Evolutionary conservation across 345 rosid species (phyloP).

Genomic region (Salix dunnii): DNA sequence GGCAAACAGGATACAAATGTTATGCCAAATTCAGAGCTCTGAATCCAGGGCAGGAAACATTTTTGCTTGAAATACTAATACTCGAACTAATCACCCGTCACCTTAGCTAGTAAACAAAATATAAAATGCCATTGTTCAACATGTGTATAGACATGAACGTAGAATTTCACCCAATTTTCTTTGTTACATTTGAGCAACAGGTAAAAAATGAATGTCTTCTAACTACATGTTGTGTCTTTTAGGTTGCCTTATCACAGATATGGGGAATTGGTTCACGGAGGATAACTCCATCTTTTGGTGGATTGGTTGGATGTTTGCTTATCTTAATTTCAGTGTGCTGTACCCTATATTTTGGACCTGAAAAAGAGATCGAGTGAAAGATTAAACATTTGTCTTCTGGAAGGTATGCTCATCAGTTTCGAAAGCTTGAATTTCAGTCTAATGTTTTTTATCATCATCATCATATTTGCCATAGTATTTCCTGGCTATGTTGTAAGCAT

Average conservation of each 20-base stretch:
- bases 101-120: background rate
- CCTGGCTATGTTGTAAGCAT: no score
- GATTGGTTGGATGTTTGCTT: constrained; percentile 66
- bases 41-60: background rate
- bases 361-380: constrained; percentile 56
- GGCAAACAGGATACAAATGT: background rate
- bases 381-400: background rate
- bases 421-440: background rate
- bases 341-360: constrained; percentile 67
- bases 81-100: background rate
- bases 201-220: background rate
- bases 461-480: no score
- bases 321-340: constrained; percentile 57
- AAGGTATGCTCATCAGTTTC: background rate
- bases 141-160: no score
- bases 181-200: background rate
- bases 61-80: background rate
- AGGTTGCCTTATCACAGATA: constrained; percentile 66
- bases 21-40: background rate
- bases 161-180: background rate
- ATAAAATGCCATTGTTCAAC: background rate
- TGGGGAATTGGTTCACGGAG: constrained; percentile 49
- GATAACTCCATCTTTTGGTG: constrained; percentile 48
- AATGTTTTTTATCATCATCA: no score
- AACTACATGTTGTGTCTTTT: constrained; percentile 1